Evolutionary conservation across 306 rosid genomes (phyloP).

Genomic region (Gynostemma pentaphyllum): DNA sequence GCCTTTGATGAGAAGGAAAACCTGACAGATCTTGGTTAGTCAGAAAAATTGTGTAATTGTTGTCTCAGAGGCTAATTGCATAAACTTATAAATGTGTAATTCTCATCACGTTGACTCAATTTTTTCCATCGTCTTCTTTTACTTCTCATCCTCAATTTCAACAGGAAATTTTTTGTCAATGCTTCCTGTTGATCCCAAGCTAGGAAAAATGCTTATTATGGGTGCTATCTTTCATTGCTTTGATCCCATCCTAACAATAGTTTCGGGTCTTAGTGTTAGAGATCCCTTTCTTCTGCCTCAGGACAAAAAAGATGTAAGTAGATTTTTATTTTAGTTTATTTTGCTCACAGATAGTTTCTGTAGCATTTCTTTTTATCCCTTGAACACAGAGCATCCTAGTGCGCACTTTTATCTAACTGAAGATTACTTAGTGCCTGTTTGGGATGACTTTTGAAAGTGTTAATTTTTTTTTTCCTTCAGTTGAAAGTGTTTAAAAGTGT

Average conservation of each 20-base stretch:
- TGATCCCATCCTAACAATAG: conserved; percentile 95
- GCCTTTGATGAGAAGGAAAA: conserved; percentile 82
- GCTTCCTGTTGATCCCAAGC: conserved; percentile 95
- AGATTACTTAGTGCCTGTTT: too few species aligned
- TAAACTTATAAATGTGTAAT: neutral
- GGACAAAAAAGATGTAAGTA: conserved; percentile 87
- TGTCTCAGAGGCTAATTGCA: neutral
- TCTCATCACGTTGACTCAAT: neutral
- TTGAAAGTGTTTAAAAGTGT: too few species aligned
- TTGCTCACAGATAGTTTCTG: too few species aligned
- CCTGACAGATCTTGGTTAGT: conserved; percentile 79
- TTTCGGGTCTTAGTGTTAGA: conserved; percentile 88
- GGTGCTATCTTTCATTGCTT: conserved; percentile 92
- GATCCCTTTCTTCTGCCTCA: conserved; percentile 98
- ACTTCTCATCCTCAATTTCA: conserved; percentile 11
- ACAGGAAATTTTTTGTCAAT: conserved; percentile 82
- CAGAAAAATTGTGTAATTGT: neutral
- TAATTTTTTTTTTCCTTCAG: too few species aligned
- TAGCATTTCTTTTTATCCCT: too few species aligned
- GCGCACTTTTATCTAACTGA: too few species aligned
- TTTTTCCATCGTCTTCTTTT: conserved; percentile 8
- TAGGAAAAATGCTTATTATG: conserved; percentile 94
- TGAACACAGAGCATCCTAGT: too few species aligned
- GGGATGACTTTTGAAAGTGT: too few species aligned
- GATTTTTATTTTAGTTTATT: conserved; percentile 9